Conservation (phyloP, 148 eudicot species). For the Persicaria maculosa region DNA sequence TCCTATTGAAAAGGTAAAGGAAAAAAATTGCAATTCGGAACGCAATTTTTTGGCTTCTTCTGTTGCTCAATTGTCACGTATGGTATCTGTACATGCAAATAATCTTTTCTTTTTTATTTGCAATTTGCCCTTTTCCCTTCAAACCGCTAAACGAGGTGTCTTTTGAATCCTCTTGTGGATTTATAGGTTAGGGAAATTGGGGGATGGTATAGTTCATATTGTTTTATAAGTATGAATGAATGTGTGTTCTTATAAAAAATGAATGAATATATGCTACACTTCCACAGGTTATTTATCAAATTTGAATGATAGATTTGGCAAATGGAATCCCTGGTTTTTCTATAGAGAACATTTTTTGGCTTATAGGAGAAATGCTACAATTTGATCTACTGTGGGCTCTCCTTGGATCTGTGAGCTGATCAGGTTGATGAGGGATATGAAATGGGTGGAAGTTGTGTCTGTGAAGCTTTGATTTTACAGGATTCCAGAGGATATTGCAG, state of each 20-base stretch:
- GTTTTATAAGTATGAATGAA: background rate
- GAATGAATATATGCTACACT: background rate
- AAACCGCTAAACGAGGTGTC: no score
- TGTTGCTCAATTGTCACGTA: background rate
- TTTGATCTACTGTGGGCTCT: no score
- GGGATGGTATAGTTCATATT: background rate
- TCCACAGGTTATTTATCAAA: background rate
- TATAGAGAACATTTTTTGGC: no score
- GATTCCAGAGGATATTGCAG: no score
- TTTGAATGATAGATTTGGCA: background rate
- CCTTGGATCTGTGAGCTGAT: no score
- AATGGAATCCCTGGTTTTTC: background rate
- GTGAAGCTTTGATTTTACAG: no score
- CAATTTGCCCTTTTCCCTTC: background rate
- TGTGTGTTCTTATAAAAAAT: no score
- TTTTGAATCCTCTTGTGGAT: background rate
- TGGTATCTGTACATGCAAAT: background rate
- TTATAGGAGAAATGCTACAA: no score
- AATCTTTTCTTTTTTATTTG: background rate
- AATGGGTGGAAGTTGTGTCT: no score
- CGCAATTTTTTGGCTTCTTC: background rate
- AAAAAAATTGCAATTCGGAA: background rate
- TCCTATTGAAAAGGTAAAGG: background rate
- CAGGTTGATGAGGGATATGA: no score
- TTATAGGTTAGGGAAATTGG: background rate